Base-by-base conservation (phyloP, 2,329 filamentous ascomycete species). In the Pseudocercospora cruenta region DNA sequence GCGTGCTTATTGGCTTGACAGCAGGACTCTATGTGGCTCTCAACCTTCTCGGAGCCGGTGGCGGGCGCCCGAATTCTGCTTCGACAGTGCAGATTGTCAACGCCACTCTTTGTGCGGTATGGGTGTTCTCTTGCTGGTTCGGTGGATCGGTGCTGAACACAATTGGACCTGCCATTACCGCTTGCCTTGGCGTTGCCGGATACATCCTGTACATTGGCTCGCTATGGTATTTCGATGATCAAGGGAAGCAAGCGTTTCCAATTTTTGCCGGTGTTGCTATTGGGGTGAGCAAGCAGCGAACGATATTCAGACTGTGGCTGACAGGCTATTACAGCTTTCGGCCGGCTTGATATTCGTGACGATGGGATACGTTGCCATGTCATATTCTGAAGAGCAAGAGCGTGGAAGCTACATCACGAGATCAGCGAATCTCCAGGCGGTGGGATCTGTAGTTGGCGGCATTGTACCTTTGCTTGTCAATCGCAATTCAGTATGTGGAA, bases 361-460 rank as follows among this genome's bases (percentile, higher is more conserved):
- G 0, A 73, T 71, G 26, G 76, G 76, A 1, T 78, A 76, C 31
- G 75, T 78, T 57, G 70, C 74, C 14, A 74, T 72, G 24, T 72
- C 76, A 0, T 78, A 78, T 51, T 71, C 77, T 2, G 77, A 78
- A 47, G 77, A 78, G 59, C 64, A 70, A 10, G 74, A 78, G 22
- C 74, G 74, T 59, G 76, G 76, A 1, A 66, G 63, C 10, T 78
- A 71, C 57, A 73, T 76, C 53, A 73, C 75, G 8, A 74, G 73
- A 10, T 70, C 69, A 21, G 67, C 75, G 22, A 77, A 76, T 59
- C 70, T 77, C 3, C 72, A 76, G 31, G 76, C 75, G 14, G 61
- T 74, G 2, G 76, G 75, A n/a, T 71, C 72, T 14, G 69, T 74
- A 5, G 70, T 72, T 10, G 72, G 73, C 5, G 72, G 74, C 2